Percentiles rank a stretch among this genome's conserved stretches.
Conservation (phyloP, 768 basidiomycete genomes). For the Amanita thiersii region DNA sequence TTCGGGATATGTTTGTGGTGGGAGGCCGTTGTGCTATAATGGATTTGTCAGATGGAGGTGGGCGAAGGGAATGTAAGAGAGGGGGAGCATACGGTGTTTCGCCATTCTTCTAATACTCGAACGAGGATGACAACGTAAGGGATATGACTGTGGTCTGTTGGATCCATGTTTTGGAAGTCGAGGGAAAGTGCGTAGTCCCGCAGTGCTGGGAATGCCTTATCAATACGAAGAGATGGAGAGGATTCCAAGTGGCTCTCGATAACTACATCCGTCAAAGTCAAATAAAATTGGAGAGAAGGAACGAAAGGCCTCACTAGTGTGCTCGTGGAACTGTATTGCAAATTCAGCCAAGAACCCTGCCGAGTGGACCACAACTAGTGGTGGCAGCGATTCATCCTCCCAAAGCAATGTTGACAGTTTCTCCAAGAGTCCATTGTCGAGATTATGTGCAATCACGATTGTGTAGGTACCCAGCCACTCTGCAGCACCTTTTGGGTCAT, state of each 20-base stretch:
- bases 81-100: conserved; percentile 44
- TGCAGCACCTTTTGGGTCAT: conserved; percentile 24
- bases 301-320: conserved; percentile 50
- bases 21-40: conserved; percentile 55
- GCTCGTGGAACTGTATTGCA: conserved; percentile 83
- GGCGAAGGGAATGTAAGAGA: neutral
- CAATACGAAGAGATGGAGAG: conserved; percentile 71
- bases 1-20: conserved; percentile 54
- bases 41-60: neutral
- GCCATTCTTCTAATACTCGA: conserved; percentile 78
- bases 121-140: conserved; percentile 90
- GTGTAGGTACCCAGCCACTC: conserved; percentile 44
- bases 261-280: conserved; percentile 35
- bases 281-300: conserved; percentile 1
- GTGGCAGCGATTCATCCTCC: conserved; percentile 47
- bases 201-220: conserved; percentile 81
- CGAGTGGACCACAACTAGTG: conserved; percentile 73
- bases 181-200: conserved; percentile 63
- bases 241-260: conserved; percentile 84
- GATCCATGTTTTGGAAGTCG: conserved; percentile 74
- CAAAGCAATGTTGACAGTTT: conserved; percentile 62
- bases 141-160: conserved; percentile 83
- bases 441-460: conserved; percentile 81
- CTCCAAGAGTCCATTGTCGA: conserved; percentile 46
- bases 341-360: conserved; percentile 90